A percentile compares a stretch with the other conserved stretches of the same genome.
These are phyloP conservation scores for Beauveria scarabaeidicola DNA, from an alignment of 2,329 filamentous ascomycete genomes.

Conservation along the genomic window DNA sequence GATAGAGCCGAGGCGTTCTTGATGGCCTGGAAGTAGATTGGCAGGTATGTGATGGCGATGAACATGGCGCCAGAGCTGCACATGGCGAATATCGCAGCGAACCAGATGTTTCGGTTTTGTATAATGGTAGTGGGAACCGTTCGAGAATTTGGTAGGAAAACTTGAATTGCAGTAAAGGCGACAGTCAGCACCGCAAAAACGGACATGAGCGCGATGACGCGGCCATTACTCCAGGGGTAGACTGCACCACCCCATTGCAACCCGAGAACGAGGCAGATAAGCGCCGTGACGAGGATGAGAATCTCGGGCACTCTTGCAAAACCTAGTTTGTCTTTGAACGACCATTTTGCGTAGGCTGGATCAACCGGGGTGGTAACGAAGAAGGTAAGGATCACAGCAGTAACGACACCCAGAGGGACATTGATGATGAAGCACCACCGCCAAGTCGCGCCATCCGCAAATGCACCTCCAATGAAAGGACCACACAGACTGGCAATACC, in stretches of 20 bases:
- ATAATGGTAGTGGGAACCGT: slow-evolving; percentile 33
- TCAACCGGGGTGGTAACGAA: slow-evolving; percentile 29
- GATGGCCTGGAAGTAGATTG: slow-evolving; percentile 32
- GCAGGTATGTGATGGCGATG: slow-evolving; percentile 16
- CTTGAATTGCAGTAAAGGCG: slow-evolving; percentile 25
- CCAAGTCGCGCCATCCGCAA: slow-evolving; percentile 30
- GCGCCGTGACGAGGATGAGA: slow-evolving; percentile 18
- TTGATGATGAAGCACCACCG: slow-evolving; percentile 26
- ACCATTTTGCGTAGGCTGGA: slow-evolving; percentile 26
- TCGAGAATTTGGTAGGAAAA: slow-evolving; percentile 25
- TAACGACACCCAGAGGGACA: slow-evolving; percentile 28
- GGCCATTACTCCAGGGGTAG: slow-evolving; percentile 17
- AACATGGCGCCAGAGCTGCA: slow-evolving; percentile 24
- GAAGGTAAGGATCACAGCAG: slow-evolving; percentile 39
- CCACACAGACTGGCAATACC: slow-evolving; percentile 44
- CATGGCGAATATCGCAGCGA: slow-evolving; percentile 23
- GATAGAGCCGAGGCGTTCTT: slow-evolving; percentile 25
- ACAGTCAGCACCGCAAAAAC: slow-evolving; percentile 22
- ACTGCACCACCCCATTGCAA: slow-evolving; percentile 35
- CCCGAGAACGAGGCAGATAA: slow-evolving; percentile 36
- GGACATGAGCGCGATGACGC: slow-evolving; percentile 30
- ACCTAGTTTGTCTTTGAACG: slow-evolving; percentile 30
- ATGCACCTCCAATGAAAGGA: slow-evolving; percentile 40
- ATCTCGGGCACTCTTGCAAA: slow-evolving; percentile 11
- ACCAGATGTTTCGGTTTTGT: slow-evolving; percentile 26